Evolutionary conservation across 441 rosid species (phyloP), one percentile per base, ranked within the genome.

Genomic region (Pelargonium cotyledonis): DNA sequence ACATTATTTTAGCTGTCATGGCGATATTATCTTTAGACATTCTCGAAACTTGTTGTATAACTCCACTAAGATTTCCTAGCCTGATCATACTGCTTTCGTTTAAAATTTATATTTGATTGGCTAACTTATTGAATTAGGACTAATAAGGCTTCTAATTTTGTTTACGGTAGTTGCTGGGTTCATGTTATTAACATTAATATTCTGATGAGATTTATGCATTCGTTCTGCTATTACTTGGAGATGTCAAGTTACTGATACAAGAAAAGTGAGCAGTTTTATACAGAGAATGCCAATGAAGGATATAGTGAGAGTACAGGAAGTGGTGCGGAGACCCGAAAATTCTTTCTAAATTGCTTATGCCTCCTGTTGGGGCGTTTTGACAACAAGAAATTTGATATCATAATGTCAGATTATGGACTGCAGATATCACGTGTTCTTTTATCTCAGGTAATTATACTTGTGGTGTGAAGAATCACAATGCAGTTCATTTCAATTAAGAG

Each of bases 291-390:
- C 70, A 58, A 80, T 65, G 83, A 87, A 79, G 86, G 76, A 74
- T 53, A 76, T 68, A 63, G 69, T 65, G 84, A 78, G 70, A 75
- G 78, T 68, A 81, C 80, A 75, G 83, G 73, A 68, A 81, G 80
- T 79, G 78, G 89, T 73, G 65, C 82, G 49, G 93, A 86, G 82
- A 91, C 92, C 70, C 85, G 79, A 66, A 89, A 85, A 70, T 91
- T 94, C 84, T 94, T 94, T 81, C 73, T 91, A 51, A 88, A 81
- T 76, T 89, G 95, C 79, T 74, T 94, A 73, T 94, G 98, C 84
- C 98, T 94, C 73, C 79, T 94, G 41, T 82, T 94, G 83, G 97
- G 98, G 61, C 96, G 96, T 58, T 77, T 88, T 69, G 89, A 84
- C 70, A 74, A 84, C 70, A 88, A 84, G 81, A 89, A 83, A 76